These are phyloP conservation scores for Zasmidium citrigriseum DNA, from an alignment of 2,329 filamentous ascomycete genomes.

Conservation along the genomic window DNA sequence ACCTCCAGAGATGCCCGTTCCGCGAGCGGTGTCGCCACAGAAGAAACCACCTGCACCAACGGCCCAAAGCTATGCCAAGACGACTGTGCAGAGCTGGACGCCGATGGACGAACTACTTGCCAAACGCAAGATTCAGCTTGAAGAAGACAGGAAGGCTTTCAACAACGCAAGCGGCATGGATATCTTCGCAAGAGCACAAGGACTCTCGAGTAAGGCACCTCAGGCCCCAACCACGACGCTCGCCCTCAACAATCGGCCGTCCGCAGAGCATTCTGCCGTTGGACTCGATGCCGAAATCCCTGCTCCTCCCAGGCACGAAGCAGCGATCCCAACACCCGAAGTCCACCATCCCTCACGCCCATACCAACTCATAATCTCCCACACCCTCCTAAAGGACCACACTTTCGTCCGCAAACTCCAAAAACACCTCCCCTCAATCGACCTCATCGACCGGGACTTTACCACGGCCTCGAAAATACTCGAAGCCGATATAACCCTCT, in stretches of 20 bases:
- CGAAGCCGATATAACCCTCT: constrained; percentile 74
- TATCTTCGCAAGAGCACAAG: background rate
- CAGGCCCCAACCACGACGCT: background rate
- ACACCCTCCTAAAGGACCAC: constrained; percentile 47
- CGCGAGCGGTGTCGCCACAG: background rate
- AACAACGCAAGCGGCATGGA: background rate
- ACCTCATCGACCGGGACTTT: constrained; percentile 61
- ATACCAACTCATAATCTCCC: constrained; percentile 55
- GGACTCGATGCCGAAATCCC: background rate
- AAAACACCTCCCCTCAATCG: constrained; percentile 49
- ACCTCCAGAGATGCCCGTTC: background rate
- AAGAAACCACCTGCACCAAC: background rate
- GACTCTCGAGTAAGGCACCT: background rate
- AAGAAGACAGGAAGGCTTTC: constrained; percentile 3
- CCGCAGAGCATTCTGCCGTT: background rate
- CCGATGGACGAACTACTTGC: constrained; percentile 40
- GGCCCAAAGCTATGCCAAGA: background rate
- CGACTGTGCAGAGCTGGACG: background rate
- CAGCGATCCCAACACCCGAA: too few relatives aligned
- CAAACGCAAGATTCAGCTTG: constrained; percentile 41
- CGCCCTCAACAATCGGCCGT: background rate
- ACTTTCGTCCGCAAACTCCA: constrained; percentile 54
- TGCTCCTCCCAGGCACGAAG: too few relatives aligned
- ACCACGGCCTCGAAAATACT: constrained; percentile 1
- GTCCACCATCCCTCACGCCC: too few relatives aligned